Conservation (phyloP, 2,329 filamentous ascomycete species). For the Bipolaris bicolor region DNA sequence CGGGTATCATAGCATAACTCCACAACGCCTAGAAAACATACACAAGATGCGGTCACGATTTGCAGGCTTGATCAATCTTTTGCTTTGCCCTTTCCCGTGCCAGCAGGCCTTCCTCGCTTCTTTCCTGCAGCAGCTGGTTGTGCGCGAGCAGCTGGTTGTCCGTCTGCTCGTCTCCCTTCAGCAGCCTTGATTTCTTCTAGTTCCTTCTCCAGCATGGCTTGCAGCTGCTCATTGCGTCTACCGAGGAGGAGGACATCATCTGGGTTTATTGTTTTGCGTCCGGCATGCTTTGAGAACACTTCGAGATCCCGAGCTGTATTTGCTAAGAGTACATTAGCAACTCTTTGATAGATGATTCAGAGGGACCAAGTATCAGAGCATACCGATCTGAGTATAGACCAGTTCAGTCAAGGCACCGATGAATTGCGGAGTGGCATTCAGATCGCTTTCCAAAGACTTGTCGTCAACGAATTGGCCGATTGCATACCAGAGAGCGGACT, state of each 20-base stretch:
- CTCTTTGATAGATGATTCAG: background rate
- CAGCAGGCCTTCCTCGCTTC: slow-evolving; percentile 32
- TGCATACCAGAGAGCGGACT: slow-evolving; percentile 51
- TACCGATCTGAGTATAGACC: slow-evolving; percentile 86
- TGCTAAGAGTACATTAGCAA: slow-evolving; percentile 21
- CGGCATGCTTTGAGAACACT: slow-evolving; percentile 71
- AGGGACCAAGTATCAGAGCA: slow-evolving; percentile 16
- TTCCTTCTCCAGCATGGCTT: slow-evolving; percentile 73
- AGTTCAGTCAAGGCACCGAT: slow-evolving; percentile 79
- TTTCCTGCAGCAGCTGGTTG: slow-evolving; percentile 16
- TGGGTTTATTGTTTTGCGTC: slow-evolving; percentile 77
- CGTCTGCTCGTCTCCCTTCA: slow-evolving; percentile 31
- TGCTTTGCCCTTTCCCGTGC: slow-evolving; percentile 33
- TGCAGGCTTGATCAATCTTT: slow-evolving; percentile 8
- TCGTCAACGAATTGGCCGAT: slow-evolving; percentile 76
- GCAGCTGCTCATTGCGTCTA: slow-evolving; percentile 83
- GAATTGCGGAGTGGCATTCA: slow-evolving; percentile 91
- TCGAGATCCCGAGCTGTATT: slow-evolving; percentile 64
- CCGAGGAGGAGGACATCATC: slow-evolving; percentile 89
- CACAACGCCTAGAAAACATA: background rate
- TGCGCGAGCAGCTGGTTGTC: slow-evolving; percentile 13
- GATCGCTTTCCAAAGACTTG: slow-evolving; percentile 72
- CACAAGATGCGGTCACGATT: background rate
- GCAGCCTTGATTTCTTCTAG: slow-evolving; percentile 59
- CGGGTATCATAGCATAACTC: slow-evolving; percentile 19